Evolutionary conservation across 306 rosid species (phyloP).

Genomic region (Vigna reflexopilosa): DNA sequence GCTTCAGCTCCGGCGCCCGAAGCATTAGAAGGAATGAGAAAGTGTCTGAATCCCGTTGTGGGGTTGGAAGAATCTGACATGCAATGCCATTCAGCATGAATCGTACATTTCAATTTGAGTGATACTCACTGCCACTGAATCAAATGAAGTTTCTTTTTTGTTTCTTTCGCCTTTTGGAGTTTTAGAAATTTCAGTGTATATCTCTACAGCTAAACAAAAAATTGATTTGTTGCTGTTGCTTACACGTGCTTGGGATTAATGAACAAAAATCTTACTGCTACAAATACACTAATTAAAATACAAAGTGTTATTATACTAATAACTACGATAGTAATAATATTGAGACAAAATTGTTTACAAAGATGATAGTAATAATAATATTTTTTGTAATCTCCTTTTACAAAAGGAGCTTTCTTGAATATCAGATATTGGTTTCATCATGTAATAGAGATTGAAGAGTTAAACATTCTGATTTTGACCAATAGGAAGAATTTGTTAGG

Average conservation of each 20-base stretch:
- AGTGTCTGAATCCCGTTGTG: constrained; percentile 23
- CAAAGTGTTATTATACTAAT: no score
- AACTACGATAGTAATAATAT: no score
- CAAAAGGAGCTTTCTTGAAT: neutral
- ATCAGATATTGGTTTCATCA: neutral
- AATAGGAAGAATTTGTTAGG: no score
- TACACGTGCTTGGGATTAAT: neutral
- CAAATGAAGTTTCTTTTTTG: neutral
- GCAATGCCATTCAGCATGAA: constrained; percentile 38
- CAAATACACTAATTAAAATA: no score
- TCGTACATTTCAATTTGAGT: neutral
- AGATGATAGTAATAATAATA: no score
- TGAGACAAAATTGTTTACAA: no score
- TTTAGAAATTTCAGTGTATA: neutral
- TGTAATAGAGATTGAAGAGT: neutral
- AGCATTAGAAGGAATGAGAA: constrained; percentile 22
- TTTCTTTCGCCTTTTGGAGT: neutral
- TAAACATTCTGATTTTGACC: no score
- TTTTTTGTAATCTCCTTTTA: no score
- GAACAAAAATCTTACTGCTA: no score
- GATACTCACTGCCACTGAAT: neutral
- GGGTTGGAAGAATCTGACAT: constrained; percentile 11
- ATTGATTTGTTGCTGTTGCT: neutral
- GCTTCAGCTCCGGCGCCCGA: constrained; percentile 26
- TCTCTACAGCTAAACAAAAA: neutral